Base-by-base conservation (phyloP, 1,284 basidiomycete species). In the Microbotryum lychnidis-dioicae region DNA sequence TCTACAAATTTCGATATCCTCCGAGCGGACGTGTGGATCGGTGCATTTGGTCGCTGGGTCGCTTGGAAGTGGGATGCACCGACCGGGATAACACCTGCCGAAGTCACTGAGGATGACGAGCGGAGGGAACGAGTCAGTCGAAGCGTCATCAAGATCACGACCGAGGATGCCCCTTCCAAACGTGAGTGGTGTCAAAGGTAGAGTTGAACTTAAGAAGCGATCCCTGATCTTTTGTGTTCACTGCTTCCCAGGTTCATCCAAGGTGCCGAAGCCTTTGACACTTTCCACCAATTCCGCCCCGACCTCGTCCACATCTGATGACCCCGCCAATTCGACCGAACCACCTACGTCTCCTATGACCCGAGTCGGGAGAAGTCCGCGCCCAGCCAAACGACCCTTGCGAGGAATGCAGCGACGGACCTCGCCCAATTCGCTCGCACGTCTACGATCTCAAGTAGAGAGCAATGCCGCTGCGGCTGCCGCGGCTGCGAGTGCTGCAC, bases 1-100 rank as follows among this genome's bases (percentile, higher is more conserved):
- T 42, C 55, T 57, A 21, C 53, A 56, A 46, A 60, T 57, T 16
- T 55, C 50, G 12, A 51, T 60, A 8, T 62, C 47, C 6, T 54
- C 57, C 27, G 54, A 5, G 58, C 59, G 47, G 61, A 61, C 49
- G 46, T 68, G 37, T 72, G 68, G 60, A 49, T 72, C 23, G 71
- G 71, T 42, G 56, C 62, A 4, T 66, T 72, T 16, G 70, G 71
- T 3, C 64, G 62, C 42, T 72, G 71, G 71, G 71, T 67, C 62
- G 50, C 66, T 56, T 27, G 66, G 61, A 27, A 63, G 62, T 51
- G 65, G 65, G 60, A 67, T 54, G 47, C 37, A 42, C 37, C 37
- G 37, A 42, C 37, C 37, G 37, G 37, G 37, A 42, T 42, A 12
- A 42, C 37, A 18, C 37, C 37, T 16, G 16, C 53, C 10, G 60